Evolutionary conservation across 2,329 filamentous ascomycete genomes (phyloP), one percentile per base, ranked within the genome.

Genomic region (Periconia macrospinosa): DNA sequence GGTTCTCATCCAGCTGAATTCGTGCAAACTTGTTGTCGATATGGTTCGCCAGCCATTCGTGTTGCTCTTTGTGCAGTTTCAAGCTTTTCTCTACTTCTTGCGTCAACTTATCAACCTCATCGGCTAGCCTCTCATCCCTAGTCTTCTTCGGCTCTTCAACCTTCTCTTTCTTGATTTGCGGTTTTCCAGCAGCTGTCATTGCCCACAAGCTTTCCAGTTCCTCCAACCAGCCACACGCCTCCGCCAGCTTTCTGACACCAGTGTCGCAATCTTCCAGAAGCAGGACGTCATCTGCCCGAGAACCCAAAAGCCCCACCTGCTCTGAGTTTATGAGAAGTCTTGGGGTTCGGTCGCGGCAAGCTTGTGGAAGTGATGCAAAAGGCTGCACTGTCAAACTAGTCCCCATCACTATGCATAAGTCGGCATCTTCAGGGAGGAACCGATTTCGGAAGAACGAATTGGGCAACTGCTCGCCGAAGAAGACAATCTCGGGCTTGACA

Each of bases 401-500:
- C 1, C 94, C 94, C 79, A 97, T 87, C 19, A 97, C 82, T 49
- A 97, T 88, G 41, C 88, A 83, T 2, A 97, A 76, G 68, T 96
- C 91, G 0, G 91, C 89, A 63, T 82, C 75, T 1, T 75, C 76
- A 0, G 85, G 82, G 13, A 87, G 73, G 41, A 77, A 69, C 27
- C 79, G 76, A 54, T 84, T 86, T 7, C 75, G 69, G 67, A 87
- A 86, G 73, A 95, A 95, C 0, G 74, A 75, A 7, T 76, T 71
- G 0, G 90, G 90, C 2, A 92, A 75, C 1, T 83, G 74, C 69
- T 95, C 92, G 47, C 92, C 92, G 63, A 96, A 97, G 76, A 97
- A 97, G 33, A 96, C 91, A 68, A 97, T 96, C 65, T 96, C 91
- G 0, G 92, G 92, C 76, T 97, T 97, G 37, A 97, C 91, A 2